Base-by-base conservation (phyloP, 2,329 filamentous ascomycete genomes). In the Stemphylium vesicarium region DNA sequence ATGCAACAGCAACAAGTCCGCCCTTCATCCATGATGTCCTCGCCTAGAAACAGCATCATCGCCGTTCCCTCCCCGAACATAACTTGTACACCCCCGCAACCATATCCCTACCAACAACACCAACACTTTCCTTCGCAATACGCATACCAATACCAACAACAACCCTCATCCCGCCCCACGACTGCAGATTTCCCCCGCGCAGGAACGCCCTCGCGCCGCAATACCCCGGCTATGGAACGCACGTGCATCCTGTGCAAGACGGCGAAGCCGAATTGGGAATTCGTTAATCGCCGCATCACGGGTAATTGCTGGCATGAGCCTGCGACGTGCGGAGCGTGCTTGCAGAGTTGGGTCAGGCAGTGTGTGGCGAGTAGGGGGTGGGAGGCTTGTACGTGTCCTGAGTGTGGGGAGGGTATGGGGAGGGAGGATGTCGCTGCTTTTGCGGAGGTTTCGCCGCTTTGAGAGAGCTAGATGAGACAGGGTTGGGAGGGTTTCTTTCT, bases 221-320 rank as follows among this genome's bases (percentile, higher is more conserved):
- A 59, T 18, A 68, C 65, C 20, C 60, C 61, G 7, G 55, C 55
- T 11, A 43, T 61, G 2, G 58, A 64, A 26, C 63, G 59, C 18
- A 68, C 65, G 1, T 74, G 71, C 48, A 60, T 64, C 22, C 53
- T 72, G 2, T 74, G 71, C 56, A 68, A 68, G 37, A 62, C 62
- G 7, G 48, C 56, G 0, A 65, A 64, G 37, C 60, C 62, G 4
- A 51, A 59, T 1, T 53, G 56, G 1, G 57, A 65, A 5, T 73
- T 72, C 29, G 63, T 63, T 3, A 53, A 45, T 12, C 61, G 65
- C 24, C 57, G 60, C 3, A 66, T 69, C 1, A 68, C 68, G 9
- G 48, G 42, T 1, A 64, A 62, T 15, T 74, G 71, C 38, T 59
- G 59, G 60, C 71, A 74, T 41, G 60, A 67, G n/a, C 59, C 67